Evolutionary conservation across 495 filamentous ascomycete genomes (phyloP).

Genomic region (Penicillium herquei): DNA sequence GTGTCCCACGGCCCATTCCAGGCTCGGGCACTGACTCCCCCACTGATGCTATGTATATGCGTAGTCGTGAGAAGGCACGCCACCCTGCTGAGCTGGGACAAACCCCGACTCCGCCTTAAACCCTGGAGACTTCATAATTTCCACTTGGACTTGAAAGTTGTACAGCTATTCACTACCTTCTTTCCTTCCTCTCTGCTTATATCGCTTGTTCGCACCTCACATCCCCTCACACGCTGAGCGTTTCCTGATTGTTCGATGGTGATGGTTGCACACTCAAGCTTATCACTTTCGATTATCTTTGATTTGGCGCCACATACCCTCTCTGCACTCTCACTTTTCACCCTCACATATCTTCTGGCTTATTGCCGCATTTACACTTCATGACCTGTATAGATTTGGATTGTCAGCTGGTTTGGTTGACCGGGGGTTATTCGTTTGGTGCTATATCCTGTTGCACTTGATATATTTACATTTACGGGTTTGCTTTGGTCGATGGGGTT

Average conservation of each 20-base stretch:
- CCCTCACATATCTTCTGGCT: conserved; percentile 5
- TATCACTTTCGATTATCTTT: conserved; percentile 10
- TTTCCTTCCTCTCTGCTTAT: background rate
- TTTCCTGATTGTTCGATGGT: conserved; percentile 2
- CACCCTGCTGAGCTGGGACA: conserved; percentile 33
- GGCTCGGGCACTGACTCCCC: conserved; percentile 17
- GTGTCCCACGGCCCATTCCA: conserved; percentile 23
- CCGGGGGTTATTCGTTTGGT: conserved; percentile 15
- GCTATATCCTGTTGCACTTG: conserved; percentile 21
- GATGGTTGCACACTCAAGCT: conserved; percentile 4
- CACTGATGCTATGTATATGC: conserved; percentile 42
- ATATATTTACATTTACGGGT: conserved; percentile 25
- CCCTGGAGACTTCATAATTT: background rate
- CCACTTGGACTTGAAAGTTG: background rate
- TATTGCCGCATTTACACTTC: conserved; percentile 24
- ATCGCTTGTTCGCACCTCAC: background rate
- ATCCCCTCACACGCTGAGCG: conserved; percentile 14
- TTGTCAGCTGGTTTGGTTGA: conserved; percentile 16
- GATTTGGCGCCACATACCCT: conserved; percentile 10
- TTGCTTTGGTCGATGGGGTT: conserved; percentile 6
- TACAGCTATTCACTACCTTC: background rate
- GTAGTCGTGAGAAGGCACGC: conserved; percentile 33
- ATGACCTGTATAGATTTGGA: conserved; percentile 31
- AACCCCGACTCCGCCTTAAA: conserved; percentile 43
- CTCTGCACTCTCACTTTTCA: conserved; percentile 6